These are phyloP conservation scores for Lentinus polychrous DNA, from an alignment of 1,284 basidiomycete species.

Conservation along the genomic window DNA sequence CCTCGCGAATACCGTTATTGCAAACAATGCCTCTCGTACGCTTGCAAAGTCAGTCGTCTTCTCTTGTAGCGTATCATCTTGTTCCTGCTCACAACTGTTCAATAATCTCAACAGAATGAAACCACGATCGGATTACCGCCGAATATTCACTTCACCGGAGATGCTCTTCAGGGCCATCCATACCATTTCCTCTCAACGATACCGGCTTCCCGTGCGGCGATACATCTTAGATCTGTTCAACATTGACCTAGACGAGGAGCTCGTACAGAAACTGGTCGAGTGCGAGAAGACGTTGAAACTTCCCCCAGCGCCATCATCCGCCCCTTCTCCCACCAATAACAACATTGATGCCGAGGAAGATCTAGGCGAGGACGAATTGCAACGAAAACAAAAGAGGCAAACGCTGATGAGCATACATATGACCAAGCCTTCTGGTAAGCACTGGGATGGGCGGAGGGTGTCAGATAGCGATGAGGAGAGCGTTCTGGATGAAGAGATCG, in stretches of 20 bases:
- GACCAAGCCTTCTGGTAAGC: slow-evolving; percentile 38
- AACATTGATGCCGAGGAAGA: not conserved
- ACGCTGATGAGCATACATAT: slow-evolving; percentile 3
- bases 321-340: too few species aligned
- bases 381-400: not conserved
- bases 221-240: slow-evolving; percentile 94
- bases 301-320: too few species aligned
- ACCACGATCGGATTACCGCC: slow-evolving; percentile 65
- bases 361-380: not conserved
- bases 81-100: not conserved
- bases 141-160: slow-evolving; percentile 70
- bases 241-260: slow-evolving; percentile 59
- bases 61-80: not conserved
- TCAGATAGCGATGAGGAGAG: slow-evolving; percentile 63
- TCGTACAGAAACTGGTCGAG: slow-evolving; percentile 46
- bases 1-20: slow-evolving; percentile 92
- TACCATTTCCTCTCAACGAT: slow-evolving; percentile 82
- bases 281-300: slow-evolving; percentile 39
- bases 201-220: slow-evolving; percentile 83
- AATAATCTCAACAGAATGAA: slow-evolving; percentile 64
- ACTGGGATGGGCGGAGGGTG: slow-evolving; percentile 24
- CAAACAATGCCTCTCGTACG: slow-evolving; percentile 85
- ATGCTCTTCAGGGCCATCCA: slow-evolving; percentile 83
- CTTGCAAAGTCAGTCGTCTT: slow-evolving; percentile 59
- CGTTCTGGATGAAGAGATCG: slow-evolving; percentile 38